Conservation (phyloP, 2,329 filamentous ascomycete species). For the Claviceps pazoutovae region DNA sequence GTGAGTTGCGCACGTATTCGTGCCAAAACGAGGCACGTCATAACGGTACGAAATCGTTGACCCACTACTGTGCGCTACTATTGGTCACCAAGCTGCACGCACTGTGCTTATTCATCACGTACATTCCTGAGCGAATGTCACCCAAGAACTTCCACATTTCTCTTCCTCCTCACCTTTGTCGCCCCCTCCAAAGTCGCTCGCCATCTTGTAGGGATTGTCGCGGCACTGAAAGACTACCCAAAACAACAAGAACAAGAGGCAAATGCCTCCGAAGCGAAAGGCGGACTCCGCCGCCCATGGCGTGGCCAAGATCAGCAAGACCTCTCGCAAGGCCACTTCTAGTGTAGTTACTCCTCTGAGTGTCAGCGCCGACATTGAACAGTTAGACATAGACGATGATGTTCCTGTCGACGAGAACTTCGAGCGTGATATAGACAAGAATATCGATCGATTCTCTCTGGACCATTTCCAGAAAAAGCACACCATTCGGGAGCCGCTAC, state of each 20-base stretch:
- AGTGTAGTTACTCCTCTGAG: constrained; percentile 46
- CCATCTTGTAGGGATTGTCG: constrained; percentile 2
- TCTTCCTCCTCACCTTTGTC: neutral
- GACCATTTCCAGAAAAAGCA: constrained; percentile 35
- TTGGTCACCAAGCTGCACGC: neutral
- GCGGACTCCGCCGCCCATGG: constrained; percentile 35
- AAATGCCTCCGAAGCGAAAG: constrained; percentile 62
- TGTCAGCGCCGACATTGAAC: constrained; percentile 39
- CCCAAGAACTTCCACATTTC: neutral
- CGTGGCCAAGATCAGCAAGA: constrained; percentile 39
- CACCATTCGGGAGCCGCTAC: constrained; percentile 28
- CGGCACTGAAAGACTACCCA: constrained; percentile 8
- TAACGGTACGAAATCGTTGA: neutral
- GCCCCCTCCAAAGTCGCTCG: neutral
- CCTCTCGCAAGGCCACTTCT: constrained; percentile 45
- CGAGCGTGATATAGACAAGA: constrained; percentile 41
- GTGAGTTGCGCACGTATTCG: neutral
- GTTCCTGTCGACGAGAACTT: constrained; percentile 36
- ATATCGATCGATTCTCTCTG: constrained; percentile 45
- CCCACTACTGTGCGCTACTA: neutral
- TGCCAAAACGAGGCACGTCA: too few species aligned
- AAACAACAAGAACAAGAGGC: neutral
- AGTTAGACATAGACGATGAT: constrained; percentile 27
- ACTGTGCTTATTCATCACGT: neutral
- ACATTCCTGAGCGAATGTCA: neutral